phyloP scores from a whole-genome alignment of 164 flowering plant genomes.

The grape (Vitis vinifera) region ASM3070453v1 NC_081821.1:10304001-10304500 shows the following conservation, averaged over 20 bases:
- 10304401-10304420: not conserved
- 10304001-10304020: not conserved
- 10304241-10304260: conserved; percentile 85
- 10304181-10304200: conserved; percentile 81
- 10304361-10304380: not conserved
- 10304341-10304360: not conserved
- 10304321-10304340: not conserved
- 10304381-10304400: not conserved
- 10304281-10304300: conserved; percentile 70
- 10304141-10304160: conserved; percentile 82
- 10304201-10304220: conserved; percentile 87
- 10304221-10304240: conserved; percentile 87
- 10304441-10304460: too few relatives aligned
- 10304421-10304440: too few relatives aligned
- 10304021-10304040: not conserved
- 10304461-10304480: too few relatives aligned
- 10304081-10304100: too few relatives aligned
- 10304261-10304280: conserved; percentile 69
- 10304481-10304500: not conserved
- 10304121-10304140: not conserved
- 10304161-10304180: conserved; percentile 85
- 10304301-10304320: not conserved
- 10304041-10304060: not conserved
- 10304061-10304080: too few relatives aligned
- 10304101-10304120: too few relatives aligned